Percentiles rank a stretch among this genome's conserved stretches.
phyloP scores from a whole-genome alignment of 2,329 filamentous ascomycete genomes.

The Ascochyta rabiei region DNA sequence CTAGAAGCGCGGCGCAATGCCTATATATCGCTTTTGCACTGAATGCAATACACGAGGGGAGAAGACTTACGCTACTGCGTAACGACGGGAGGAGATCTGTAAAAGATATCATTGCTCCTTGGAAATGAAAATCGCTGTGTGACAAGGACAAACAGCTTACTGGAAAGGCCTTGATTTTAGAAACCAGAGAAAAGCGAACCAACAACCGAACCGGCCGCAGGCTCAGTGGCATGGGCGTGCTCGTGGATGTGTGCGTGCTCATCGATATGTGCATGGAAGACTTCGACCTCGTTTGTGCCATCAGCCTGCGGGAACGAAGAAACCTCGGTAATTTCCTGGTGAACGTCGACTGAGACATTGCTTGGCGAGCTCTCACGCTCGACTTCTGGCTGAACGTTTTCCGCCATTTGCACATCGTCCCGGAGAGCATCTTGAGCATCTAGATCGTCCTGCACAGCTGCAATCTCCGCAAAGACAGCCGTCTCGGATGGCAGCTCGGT shows the following conservation, averaged over 20 bases:
- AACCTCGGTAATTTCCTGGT: constrained; percentile 3
- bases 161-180: not conserved
- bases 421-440: not conserved
- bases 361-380: not conserved
- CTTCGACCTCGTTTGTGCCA: constrained; percentile 3
- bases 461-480: constrained; percentile 9
- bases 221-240: not conserved
- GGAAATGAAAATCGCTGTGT: no score
- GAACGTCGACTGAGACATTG: not conserved
- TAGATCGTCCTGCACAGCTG: constrained; percentile 3
- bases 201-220: not conserved
- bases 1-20: no score
- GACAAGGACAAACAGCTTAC: no score
- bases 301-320: constrained; percentile 2
- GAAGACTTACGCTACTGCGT: no score
- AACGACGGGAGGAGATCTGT: no score
- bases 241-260: constrained; percentile 2
- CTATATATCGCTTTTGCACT: no score
- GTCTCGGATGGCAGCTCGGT: constrained; percentile 11
- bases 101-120: no score
- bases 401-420: not conserved
- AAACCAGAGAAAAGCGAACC: not conserved
- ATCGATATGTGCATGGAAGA: not conserved
- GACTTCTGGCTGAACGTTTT: not conserved
- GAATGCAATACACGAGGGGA: no score